These are phyloP conservation scores for Psilocybe tampanensis DNA, from an alignment of 768 basidiomycete species.

Conservation along the genomic window DNA sequence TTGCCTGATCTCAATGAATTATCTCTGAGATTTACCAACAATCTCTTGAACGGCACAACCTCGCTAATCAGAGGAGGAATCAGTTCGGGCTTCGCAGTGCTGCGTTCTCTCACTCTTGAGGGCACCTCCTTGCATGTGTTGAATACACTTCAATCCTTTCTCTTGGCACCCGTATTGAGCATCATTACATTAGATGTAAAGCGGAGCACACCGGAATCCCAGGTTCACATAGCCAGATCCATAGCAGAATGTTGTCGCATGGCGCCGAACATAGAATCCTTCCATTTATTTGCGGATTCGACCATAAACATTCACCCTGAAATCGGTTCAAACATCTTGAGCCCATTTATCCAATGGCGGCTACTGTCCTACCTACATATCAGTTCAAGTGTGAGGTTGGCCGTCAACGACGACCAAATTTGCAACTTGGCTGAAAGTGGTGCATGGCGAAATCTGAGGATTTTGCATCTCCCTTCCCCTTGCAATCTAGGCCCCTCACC, in stretches of 20 bases:
- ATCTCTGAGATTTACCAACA: background rate
- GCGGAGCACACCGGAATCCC: no score
- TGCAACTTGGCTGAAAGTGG: slow-evolving; percentile 1
- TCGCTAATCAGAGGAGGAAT: background rate
- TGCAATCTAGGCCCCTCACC: background rate
- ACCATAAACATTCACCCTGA: background rate
- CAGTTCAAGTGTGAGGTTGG: background rate
- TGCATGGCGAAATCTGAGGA: slow-evolving; percentile 8
- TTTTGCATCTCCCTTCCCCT: background rate
- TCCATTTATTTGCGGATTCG: background rate
- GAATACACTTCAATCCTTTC: no score
- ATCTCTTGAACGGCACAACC: background rate
- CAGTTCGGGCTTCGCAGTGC: background rate
- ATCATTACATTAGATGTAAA: background rate
- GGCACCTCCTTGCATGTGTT: background rate
- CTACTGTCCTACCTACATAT: background rate
- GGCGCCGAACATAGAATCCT: background rate
- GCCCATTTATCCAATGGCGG: background rate
- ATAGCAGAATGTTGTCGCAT: no score
- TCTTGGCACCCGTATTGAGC: background rate
- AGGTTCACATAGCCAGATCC: no score
- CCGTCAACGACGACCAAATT: slow-evolving; percentile 6
- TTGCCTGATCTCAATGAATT: background rate
- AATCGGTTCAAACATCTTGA: background rate
- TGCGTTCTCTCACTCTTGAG: background rate